Conservation (phyloP, 192 early-diverging fungal genomes). For the Umbelopsis isabellina region DNA sequence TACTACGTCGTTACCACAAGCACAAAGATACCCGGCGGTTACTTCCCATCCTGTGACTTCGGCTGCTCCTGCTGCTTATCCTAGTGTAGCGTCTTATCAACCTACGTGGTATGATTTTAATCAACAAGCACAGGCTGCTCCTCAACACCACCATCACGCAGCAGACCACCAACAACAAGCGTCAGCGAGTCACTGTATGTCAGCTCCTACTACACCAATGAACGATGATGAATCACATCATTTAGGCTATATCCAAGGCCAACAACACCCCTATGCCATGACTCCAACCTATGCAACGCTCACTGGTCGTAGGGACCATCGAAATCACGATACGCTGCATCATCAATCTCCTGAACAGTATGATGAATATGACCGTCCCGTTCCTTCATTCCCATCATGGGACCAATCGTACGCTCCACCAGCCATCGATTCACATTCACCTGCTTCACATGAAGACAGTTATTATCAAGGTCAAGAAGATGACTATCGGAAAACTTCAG, state of each 20-base stretch:
- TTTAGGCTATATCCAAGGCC: conserved; percentile 5
- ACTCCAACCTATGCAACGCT: conserved; percentile 2
- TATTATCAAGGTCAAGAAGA: neutral
- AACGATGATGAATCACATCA: neutral
- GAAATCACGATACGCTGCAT: neutral
- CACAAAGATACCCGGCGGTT: neutral
- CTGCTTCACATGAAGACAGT: neutral
- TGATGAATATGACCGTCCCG: conserved; percentile 13
- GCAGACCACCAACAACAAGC: neutral
- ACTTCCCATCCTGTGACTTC: neutral
- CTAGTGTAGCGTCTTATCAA: conserved; percentile 7
- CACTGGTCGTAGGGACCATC: neutral
- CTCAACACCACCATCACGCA: neutral
- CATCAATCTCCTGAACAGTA: conserved; percentile 6
- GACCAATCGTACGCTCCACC: neutral
- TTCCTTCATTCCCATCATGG: neutral
- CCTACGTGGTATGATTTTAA: conserved; percentile 3
- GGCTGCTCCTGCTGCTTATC: neutral
- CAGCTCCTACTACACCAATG: conserved; percentile 19
- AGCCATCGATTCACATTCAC: neutral
- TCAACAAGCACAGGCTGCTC: neutral
- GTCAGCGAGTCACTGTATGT: neutral
- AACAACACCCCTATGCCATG: conserved; percentile 14
- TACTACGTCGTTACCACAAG: neutral
- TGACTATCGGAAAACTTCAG: conserved; percentile 9